phyloP scores from a whole-genome alignment of 371 early-diverging fungal genomes.

The Mortierella sp. region DNA sequence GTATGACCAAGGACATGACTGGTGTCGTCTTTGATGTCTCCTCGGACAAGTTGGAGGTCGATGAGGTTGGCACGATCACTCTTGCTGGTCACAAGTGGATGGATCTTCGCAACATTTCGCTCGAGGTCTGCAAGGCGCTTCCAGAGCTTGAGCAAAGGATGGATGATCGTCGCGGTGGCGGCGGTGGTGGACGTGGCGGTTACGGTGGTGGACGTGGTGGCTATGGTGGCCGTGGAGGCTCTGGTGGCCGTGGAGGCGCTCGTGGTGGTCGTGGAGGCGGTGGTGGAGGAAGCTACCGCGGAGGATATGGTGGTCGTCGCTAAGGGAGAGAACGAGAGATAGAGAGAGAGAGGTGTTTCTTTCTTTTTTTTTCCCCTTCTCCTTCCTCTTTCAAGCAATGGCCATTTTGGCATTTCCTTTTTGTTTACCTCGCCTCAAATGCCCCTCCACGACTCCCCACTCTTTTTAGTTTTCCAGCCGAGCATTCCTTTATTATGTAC shows the following conservation, averaged over 20 bases:
- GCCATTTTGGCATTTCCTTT: no score
- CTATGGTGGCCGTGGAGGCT: constrained; percentile 51
- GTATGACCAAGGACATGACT: constrained; percentile 82
- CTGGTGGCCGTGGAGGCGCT: constrained; percentile 51
- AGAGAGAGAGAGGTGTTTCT: no score
- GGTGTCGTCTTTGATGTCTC: constrained; percentile 88
- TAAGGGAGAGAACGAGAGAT: constrained; percentile 3
- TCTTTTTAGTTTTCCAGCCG: no score
- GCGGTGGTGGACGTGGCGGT: constrained; percentile 56
- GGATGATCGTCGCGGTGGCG: constrained; percentile 56
- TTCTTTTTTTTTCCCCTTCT: no score
- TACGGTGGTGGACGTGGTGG: constrained; percentile 53
- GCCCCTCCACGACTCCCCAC: no score
- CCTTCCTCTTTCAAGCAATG: no score
- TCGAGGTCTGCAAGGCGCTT: constrained; percentile 74
- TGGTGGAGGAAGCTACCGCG: constrained; percentile 51
- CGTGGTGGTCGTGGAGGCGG: constrained; percentile 54
- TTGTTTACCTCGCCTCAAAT: no score
- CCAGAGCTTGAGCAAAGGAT: constrained; percentile 81
- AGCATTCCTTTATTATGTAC: no score
- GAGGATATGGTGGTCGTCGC: constrained; percentile 28
- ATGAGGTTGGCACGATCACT: constrained; percentile 52
- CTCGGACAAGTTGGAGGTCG: constrained; percentile 71
- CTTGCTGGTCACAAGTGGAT: constrained; percentile 71
- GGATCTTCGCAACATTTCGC: constrained; percentile 64